These are phyloP conservation scores for Hamigera avellanea DNA, from an alignment of 495 filamentous ascomycete genomes.

Conservation along the genomic window DNA sequence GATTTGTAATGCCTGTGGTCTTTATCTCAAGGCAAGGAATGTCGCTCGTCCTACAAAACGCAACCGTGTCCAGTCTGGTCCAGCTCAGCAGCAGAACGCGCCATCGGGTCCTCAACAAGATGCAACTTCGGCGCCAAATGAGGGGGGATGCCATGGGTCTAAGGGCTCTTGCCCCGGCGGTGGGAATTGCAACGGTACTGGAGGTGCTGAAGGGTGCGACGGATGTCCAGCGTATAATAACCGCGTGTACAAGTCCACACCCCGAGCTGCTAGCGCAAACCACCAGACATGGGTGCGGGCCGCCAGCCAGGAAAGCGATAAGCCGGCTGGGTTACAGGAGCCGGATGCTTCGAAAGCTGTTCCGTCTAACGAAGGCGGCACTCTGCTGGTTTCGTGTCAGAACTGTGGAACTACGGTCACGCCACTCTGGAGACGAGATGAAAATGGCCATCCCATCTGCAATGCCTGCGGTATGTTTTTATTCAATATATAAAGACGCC, in stretches of 20 bases:
- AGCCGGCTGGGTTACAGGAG: conserved; percentile 10
- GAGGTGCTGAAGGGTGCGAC: conserved; percentile 89
- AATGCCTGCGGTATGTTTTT: conserved; percentile 82
- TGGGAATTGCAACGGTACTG: conserved; percentile 91
- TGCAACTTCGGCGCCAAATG: conserved; percentile 15
- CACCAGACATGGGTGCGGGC: conserved; percentile 23
- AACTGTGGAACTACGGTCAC: conserved; percentile 97
- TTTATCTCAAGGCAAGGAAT: conserved; percentile 91
- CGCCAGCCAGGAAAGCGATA: conserved; percentile 10
- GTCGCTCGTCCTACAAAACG: conserved; percentile 78
- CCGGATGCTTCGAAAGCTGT: conserved; percentile 12
- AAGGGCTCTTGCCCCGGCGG: conserved; percentile 92
- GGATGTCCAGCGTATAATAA: conserved; percentile 98
- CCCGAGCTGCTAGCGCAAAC: conserved; percentile 18
- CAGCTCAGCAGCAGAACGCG: conserved; percentile 7
- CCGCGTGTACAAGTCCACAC: conserved; percentile 71
- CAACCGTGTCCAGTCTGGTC: conserved; percentile 39
- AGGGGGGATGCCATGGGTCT: conserved; percentile 28
- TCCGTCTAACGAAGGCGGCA: conserved; percentile 37
- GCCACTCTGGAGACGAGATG: conserved; percentile 90
- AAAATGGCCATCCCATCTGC: conserved; percentile 92
- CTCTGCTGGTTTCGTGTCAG: conserved; percentile 83
- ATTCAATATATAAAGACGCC: not conserved
- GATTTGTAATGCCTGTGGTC: conserved; percentile 95
- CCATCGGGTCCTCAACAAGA: conserved; percentile 7